A percentile compares a stretch with the other conserved stretches of the same genome.
Evolutionary conservation across 2,329 filamentous ascomycete genomes (phyloP).

Genomic region (Davidsoniella virescens): DNA sequence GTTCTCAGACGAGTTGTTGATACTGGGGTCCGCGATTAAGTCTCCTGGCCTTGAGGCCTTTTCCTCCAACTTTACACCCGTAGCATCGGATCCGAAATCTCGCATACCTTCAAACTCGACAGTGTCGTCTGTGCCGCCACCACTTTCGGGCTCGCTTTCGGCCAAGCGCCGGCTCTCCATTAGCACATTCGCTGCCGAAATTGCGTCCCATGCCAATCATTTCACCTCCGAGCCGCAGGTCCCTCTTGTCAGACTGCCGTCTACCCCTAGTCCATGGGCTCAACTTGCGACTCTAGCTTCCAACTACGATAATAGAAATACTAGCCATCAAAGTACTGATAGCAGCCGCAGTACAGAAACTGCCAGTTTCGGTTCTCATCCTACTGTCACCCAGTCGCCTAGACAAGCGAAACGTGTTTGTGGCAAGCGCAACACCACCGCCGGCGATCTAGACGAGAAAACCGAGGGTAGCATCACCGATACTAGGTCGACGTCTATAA

Average conservation of each 20-base stretch:
- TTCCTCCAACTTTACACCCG: background rate
- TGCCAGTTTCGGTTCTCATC: too few species aligned
- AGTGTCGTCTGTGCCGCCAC: too few species aligned
- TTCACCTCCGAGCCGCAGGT: conserved; percentile 37
- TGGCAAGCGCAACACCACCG: background rate
- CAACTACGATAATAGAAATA: too few species aligned
- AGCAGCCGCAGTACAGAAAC: too few species aligned
- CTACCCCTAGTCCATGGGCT: conserved; percentile 28
- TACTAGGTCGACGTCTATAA: background rate
- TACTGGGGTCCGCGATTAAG: background rate
- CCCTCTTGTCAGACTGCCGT: conserved; percentile 43
- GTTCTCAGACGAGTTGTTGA: conserved; percentile 3
- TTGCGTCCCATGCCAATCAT: conserved; percentile 46
- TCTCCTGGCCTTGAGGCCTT: background rate
- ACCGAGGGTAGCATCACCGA: too few species aligned
- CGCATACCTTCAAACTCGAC: background rate
- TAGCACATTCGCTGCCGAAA: conserved; percentile 29
- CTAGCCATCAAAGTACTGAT: too few species aligned
- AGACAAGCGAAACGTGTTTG: background rate
- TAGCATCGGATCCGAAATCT: background rate
- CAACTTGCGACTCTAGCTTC: background rate
- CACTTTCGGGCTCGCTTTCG: conserved; percentile 26
- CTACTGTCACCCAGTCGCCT: background rate
- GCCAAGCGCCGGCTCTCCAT: conserved; percentile 8
- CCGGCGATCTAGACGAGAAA: conserved; percentile 3